phyloP scores from a whole-genome alignment of 306 rosid genomes.

The Trifolium pratense region DNA sequence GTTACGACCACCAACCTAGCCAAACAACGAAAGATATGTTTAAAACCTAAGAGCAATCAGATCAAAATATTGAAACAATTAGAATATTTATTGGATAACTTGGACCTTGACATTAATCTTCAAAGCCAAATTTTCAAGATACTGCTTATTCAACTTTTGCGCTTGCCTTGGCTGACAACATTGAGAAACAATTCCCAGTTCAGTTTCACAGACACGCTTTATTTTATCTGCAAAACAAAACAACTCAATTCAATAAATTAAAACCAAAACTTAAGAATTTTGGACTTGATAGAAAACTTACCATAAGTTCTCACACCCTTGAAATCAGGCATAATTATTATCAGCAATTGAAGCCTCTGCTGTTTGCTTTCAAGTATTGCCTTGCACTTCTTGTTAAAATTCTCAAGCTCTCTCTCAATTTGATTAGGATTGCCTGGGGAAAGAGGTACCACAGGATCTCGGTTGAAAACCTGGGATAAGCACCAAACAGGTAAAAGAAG shows the following conservation, averaged over 20 bases:
- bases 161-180: conserved; percentile 66
- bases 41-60: not conserved
- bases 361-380: conserved; percentile 10
- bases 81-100: not conserved
- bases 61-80: not conserved
- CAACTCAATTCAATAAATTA: not conserved
- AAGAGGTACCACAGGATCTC: conserved; percentile 49
- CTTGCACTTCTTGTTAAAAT: conserved; percentile 43
- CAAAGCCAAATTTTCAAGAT: conserved; percentile 76
- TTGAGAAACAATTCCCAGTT: conserved; percentile 82
- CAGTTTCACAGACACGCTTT: conserved; percentile 81
- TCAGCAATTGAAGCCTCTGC: conserved; percentile 55
- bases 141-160: conserved; percentile 44
- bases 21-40: not conserved
- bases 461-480: conserved; percentile 48
- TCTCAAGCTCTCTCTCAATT: conserved; percentile 49
- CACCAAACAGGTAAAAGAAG: not conserved
- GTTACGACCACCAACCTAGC: conserved; percentile 80
- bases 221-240: conserved; percentile 54
- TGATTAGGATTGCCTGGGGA: conserved; percentile 4
- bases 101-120: conserved; percentile 86
- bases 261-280: not conserved
- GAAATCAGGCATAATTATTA: conserved; percentile 72
- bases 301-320: conserved; percentile 58
- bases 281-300: conserved; percentile 35